Percentiles rank a stretch among this genome's conserved stretches.
Conservation (phyloP, 768 basidiomycete genomes). For the Exidia glandulosa region DNA sequence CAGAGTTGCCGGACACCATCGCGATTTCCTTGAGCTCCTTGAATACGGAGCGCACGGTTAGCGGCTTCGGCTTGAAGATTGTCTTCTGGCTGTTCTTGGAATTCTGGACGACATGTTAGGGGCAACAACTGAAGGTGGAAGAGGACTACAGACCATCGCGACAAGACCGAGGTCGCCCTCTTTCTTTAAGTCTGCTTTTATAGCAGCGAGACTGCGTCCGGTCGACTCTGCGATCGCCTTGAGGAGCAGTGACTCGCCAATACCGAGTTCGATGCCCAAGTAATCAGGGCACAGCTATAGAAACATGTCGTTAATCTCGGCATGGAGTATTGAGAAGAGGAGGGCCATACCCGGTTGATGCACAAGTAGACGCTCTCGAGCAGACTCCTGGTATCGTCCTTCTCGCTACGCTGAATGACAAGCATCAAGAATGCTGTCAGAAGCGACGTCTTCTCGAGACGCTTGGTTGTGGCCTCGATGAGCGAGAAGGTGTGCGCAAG, state of each 20-base stretch:
- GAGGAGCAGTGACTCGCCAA: conserved; percentile 87
- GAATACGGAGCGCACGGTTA: conserved; percentile 86
- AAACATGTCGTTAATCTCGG: neutral
- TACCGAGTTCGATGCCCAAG: conserved; percentile 87
- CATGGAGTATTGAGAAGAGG: conserved; percentile 3
- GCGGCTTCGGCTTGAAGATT: conserved; percentile 61
- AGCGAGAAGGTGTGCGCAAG: conserved; percentile 77
- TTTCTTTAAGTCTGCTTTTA: conserved; percentile 88
- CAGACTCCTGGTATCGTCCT: conserved; percentile 61
- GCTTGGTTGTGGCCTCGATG: conserved; percentile 92
- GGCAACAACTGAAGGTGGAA: neutral
- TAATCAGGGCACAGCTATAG: conserved; percentile 87
- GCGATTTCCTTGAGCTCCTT: conserved; percentile 87
- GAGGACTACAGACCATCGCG: conserved; percentile 58
- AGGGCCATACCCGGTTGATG: conserved; percentile 72
- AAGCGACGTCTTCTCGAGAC: conserved; percentile 81
- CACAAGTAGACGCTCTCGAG: conserved; percentile 90
- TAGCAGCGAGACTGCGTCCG: conserved; percentile 67
- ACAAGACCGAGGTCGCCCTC: conserved; percentile 94
- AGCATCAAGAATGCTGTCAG: conserved; percentile 83
- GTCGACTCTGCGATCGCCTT: conserved; percentile 95
- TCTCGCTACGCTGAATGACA: conserved; percentile 76
- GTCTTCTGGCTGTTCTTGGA: conserved; percentile 91
- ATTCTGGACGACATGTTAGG: conserved; percentile 37
- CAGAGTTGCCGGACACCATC: conserved; percentile 69